phyloP scores from a whole-genome alignment of 2,329 filamentous ascomycete species.

The Waltergamsia citrina region DNA sequence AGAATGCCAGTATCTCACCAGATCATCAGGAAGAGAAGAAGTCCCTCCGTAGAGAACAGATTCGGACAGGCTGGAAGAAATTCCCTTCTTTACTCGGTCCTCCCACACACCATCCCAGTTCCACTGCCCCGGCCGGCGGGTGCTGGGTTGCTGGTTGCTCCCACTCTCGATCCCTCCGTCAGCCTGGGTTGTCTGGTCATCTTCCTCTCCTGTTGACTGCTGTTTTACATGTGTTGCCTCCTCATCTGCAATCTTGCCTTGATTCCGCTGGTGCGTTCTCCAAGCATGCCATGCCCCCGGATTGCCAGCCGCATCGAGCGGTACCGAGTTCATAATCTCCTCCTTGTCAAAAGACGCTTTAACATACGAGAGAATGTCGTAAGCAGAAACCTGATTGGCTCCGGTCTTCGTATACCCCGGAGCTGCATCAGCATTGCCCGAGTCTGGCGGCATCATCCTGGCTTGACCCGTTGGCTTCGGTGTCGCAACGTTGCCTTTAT shows the following conservation, averaged over 20 bases:
- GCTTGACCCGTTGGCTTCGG: constrained; percentile 11
- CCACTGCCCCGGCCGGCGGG: constrained; percentile 63
- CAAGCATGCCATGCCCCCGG: constrained; percentile 92
- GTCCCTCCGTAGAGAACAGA: constrained; percentile 64
- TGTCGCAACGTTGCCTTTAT: constrained; percentile 12
- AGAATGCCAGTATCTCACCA: too few species aligned
- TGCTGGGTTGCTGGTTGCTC: background rate
- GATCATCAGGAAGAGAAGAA: constrained; percentile 53
- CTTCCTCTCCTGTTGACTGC: background rate
- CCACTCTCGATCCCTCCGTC: constrained; percentile 4
- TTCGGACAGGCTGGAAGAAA: constrained; percentile 71
- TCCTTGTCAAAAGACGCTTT: constrained; percentile 74
- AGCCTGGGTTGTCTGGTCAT: background rate
- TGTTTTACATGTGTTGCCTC: constrained; percentile 1
- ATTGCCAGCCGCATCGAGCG: constrained; percentile 77
- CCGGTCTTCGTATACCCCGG: background rate
- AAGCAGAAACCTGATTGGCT: constrained; percentile 37
- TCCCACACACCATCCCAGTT: constrained; percentile 99
- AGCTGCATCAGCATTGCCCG: constrained; percentile 5
- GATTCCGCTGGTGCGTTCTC: constrained; percentile 54
- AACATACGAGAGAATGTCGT: constrained; percentile 71
- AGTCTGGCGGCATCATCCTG: constrained; percentile 18
- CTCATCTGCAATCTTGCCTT: constrained; percentile 12
- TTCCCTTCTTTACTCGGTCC: constrained; percentile 70
- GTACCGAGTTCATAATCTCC: constrained; percentile 65